phyloP scores from a whole-genome alignment of 2,329 filamentous ascomycete genomes.

The Colletotrichum navitas region DNA sequence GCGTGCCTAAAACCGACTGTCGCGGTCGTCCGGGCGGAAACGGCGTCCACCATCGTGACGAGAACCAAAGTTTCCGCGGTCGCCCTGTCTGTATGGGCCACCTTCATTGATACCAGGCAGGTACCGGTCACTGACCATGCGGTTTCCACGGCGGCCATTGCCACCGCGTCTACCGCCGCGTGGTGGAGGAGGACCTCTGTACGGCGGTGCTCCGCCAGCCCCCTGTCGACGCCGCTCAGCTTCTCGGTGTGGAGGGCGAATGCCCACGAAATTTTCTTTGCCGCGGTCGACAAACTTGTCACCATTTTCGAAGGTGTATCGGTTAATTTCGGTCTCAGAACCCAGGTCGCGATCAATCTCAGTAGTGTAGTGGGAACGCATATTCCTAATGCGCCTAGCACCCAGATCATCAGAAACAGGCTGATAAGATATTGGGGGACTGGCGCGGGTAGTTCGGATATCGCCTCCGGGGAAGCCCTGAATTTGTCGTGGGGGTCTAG shows the following conservation, averaged over 20 bases:
- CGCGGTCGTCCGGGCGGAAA: constrained; percentile 40
- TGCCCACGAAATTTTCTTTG: constrained; percentile 76
- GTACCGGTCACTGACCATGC: constrained; percentile 52
- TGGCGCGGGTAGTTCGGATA: constrained; percentile 54
- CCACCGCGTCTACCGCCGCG: constrained; percentile 45
- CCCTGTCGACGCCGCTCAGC: constrained; percentile 53
- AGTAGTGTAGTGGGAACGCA: constrained; percentile 61
- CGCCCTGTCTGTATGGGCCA: constrained; percentile 43
- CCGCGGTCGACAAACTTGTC: constrained; percentile 78
- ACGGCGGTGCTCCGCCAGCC: constrained; percentile 43
- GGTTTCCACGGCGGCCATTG: constrained; percentile 46
- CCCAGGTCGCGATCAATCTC: constrained; percentile 58
- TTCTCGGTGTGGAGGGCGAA: constrained; percentile 70
- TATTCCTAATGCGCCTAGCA: constrained; percentile 71
- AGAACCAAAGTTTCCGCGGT: constrained; percentile 43
- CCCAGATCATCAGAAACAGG: constrained; percentile 76
- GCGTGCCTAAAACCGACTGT: constrained; percentile 24
- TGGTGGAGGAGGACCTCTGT: constrained; percentile 17
- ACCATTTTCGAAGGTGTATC: constrained; percentile 79
- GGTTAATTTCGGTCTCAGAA: constrained; percentile 67
- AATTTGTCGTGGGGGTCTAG: constrained; percentile 36
- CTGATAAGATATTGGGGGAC: constrained; percentile 59
- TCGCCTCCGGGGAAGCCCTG: constrained; percentile 44
- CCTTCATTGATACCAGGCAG: constrained; percentile 46
- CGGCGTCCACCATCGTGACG: constrained; percentile 43